Percentiles rank a stretch among this genome's conserved stretches.
These are phyloP conservation scores for Tylopilus felleus DNA, from an alignment of 768 basidiomycete genomes.

Conservation along the genomic window DNA sequence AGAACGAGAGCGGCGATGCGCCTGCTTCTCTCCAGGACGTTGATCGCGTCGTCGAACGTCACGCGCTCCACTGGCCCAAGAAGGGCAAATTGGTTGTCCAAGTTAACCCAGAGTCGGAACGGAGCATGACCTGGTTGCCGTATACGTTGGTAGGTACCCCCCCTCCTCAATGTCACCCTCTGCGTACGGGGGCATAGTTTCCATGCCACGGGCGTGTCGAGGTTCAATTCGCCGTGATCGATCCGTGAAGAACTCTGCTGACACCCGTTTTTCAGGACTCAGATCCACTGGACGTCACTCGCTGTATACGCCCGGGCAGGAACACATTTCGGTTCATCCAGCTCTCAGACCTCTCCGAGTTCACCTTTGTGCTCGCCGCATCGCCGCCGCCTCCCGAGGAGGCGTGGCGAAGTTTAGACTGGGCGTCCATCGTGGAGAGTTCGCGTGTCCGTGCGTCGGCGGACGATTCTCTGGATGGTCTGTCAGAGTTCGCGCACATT, in stretches of 20 bases:
- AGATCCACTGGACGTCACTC: slow-evolving; percentile 40
- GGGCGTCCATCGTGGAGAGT: slow-evolving; percentile 15
- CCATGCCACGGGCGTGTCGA: no score
- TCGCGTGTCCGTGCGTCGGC: neutral
- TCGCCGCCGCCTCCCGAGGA: slow-evolving; percentile 23
- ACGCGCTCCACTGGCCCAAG: slow-evolving; percentile 39
- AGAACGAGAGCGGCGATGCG: neutral
- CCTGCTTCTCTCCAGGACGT: slow-evolving; percentile 2
- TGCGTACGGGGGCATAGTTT: no score
- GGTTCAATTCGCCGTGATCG: no score
- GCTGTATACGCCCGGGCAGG: slow-evolving; percentile 38
- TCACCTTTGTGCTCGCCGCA: slow-evolving; percentile 44
- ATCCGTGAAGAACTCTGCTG: neutral
- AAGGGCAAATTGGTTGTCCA: slow-evolving; percentile 44
- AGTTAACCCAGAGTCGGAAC: slow-evolving; percentile 38
- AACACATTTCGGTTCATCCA: slow-evolving; percentile 53
- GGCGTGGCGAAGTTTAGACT: slow-evolving; percentile 22
- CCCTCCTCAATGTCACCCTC: neutral
- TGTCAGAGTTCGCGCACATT: slow-evolving; percentile 21
- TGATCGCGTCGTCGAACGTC: slow-evolving; percentile 11
- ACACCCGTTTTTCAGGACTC: slow-evolving; percentile 21
- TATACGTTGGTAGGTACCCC: slow-evolving; percentile 36
- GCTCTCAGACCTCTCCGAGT: slow-evolving; percentile 39
- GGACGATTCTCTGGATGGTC: neutral
- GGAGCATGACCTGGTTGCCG: slow-evolving; percentile 43